Evolutionary conservation across 2,329 filamentous ascomycete species (phyloP).

Genomic region (Aspergillaceae sp.): DNA sequence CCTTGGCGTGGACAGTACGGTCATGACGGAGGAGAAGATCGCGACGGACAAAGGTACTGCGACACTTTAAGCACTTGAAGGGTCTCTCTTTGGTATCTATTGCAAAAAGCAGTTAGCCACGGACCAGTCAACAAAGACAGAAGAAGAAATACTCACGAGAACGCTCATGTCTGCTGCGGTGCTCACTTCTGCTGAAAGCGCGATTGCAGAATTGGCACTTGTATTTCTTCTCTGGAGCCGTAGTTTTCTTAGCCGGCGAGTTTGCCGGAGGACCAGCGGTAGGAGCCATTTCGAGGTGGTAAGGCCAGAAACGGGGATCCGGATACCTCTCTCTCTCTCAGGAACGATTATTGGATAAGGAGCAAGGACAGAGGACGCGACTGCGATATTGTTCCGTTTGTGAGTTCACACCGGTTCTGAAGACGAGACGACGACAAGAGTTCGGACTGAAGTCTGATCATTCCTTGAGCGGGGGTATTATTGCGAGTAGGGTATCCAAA

Average conservation of each 20-base stretch:
- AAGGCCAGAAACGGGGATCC: too few relatives aligned
- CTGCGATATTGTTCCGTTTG: slow-evolving; percentile 32
- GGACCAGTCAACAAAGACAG: neutral
- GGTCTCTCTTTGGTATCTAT: slow-evolving; percentile 96
- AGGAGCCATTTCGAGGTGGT: slow-evolving; percentile 30
- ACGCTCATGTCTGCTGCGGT: slow-evolving; percentile 91
- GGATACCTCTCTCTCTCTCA: neutral
- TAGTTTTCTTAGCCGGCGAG: slow-evolving; percentile 70
- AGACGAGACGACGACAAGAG: slow-evolving; percentile 33
- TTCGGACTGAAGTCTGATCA: slow-evolving; percentile 35
- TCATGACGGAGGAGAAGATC: slow-evolving; percentile 95
- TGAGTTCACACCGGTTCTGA: slow-evolving; percentile 36
- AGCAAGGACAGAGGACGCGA: slow-evolving; percentile 12
- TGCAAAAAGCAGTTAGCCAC: neutral
- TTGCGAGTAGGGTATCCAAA: slow-evolving; percentile 12
- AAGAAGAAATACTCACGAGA: slow-evolving; percentile 66
- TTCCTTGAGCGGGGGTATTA: slow-evolving; percentile 31
- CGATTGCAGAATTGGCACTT: slow-evolving; percentile 98
- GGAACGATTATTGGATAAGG: slow-evolving; percentile 12
- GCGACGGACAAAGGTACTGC: slow-evolving; percentile 95
- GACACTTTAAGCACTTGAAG: slow-evolving; percentile 97
- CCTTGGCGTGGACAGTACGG: slow-evolving; percentile 95
- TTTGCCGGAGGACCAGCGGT: slow-evolving; percentile 56
- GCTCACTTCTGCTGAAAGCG: slow-evolving; percentile 94
- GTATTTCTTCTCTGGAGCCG: slow-evolving; percentile 93